Base-by-base conservation (phyloP, 805 yeast species). In the Metschnikowia anglica region DNA sequence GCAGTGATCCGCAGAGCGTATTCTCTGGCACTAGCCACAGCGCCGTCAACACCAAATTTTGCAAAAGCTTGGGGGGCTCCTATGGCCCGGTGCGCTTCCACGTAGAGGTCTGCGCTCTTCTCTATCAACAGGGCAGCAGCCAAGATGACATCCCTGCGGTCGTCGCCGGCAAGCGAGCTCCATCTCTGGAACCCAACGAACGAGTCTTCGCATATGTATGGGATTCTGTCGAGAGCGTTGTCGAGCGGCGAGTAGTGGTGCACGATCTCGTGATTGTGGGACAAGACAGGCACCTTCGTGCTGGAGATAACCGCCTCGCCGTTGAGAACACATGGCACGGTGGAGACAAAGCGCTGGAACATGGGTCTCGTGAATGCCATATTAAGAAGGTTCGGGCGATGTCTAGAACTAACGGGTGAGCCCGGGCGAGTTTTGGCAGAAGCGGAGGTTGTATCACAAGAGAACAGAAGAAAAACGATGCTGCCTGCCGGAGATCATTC, bases 131-230 rank as follows among this genome's bases (percentile, higher is more conserved):
- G 42, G 3, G 52, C 48, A 2, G 58, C 61, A 4, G 43, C 46
- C 21, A 44, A 27, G n/a, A 65, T 49, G 4, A 66, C 51, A 7
- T 37, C 35, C 3, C 54, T 31, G 18, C 59, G 53, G 12, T 61
- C 56, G 1, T 27, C n/a, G 15, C 37, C 44, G 1, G 55, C 34
- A 13, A 43, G 40, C 4, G 30, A 9, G 10, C 53, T 45, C 71
- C 71, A 66, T 31, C 49, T 46, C 7, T 44, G 39, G 34, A 62
- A 62, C 5, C 70, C 72, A 6, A 36, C 16, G 25, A 54, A 35
- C 3, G 69, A 48, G 24, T 44, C 46, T 9, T 36, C 34, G 45
- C 62, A 56, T 13, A 63, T 40, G 3, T 34, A 34, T 5, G 40
- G 43, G 2, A 59, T 19, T 17, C 15, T 17, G 12, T 16, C 27